phyloP scores from a whole-genome alignment of 2,329 filamentous ascomycete genomes.

The Fusarium sp. region DNA sequence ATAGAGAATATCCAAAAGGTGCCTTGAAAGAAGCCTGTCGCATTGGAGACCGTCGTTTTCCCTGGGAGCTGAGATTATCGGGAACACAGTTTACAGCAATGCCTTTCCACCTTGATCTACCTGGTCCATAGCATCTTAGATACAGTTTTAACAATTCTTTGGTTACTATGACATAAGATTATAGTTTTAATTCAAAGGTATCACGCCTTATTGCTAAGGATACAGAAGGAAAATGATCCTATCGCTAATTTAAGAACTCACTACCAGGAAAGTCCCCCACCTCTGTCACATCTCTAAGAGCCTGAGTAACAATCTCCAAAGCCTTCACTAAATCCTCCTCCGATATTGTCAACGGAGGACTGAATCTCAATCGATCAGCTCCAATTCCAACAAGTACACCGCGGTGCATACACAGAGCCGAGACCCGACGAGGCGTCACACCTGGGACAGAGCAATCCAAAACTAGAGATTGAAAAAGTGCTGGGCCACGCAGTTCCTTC shows the following conservation, averaged over 20 bases:
- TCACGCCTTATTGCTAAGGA: no score
- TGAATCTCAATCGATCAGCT: not conserved
- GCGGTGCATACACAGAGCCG: not conserved
- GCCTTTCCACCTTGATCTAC: no score
- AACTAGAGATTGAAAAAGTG: not conserved
- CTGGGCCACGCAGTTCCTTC: not conserved
- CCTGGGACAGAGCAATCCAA: not conserved
- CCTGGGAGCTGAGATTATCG: no score
- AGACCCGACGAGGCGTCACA: not conserved
- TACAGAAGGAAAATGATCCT: no score
- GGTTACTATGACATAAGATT: no score
- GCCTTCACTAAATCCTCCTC: not conserved
- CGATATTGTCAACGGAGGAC: not conserved
- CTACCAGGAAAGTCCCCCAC: not conserved
- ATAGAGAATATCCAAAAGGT: no score
- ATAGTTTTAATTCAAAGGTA: no score
- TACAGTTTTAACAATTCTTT: no score
- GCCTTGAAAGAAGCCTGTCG: no score
- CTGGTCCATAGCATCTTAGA: no score
- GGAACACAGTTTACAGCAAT: no score
- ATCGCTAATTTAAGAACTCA: not conserved
- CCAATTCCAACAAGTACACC: not conserved
- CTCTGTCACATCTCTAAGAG: not conserved
- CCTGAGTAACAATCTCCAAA: not conserved
- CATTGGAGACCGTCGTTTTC: no score